Evolutionary conservation across 2,329 filamentous ascomycete species (phyloP).

Genomic region (Exserohilum rostratum): DNA sequence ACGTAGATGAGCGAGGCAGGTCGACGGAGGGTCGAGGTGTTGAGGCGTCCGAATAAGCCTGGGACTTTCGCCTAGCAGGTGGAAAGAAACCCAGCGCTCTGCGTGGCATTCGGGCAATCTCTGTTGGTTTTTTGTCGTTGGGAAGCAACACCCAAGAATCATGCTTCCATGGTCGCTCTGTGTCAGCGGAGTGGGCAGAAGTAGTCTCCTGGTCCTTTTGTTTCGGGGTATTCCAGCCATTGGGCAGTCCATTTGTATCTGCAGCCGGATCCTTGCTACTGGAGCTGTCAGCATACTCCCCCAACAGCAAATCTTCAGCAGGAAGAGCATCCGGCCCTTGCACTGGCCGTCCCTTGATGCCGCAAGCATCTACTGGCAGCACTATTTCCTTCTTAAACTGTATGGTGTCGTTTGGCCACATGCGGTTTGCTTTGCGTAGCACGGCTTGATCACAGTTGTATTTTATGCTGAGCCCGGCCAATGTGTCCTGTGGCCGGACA

Average conservation of each 20-base stretch:
- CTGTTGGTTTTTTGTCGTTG: constrained; percentile 71
- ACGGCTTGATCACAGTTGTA: constrained; percentile 86
- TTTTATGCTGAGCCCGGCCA: constrained; percentile 87
- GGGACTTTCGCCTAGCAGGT: constrained; percentile 84
- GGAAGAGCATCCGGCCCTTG: constrained; percentile 42
- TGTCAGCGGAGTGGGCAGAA: constrained; percentile 44
- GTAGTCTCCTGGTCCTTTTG: constrained; percentile 41
- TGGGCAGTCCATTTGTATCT: constrained; percentile 36
- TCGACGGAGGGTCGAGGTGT: constrained; percentile 73
- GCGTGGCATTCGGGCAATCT: constrained; percentile 84
- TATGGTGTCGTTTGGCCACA: constrained; percentile 93
- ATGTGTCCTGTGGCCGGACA: constrained; percentile 81
- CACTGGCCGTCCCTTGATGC: constrained; percentile 73
- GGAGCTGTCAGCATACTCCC: constrained; percentile 34
- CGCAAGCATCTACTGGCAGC: constrained; percentile 88
- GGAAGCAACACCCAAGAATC: constrained; percentile 88
- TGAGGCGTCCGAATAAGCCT: constrained; percentile 66
- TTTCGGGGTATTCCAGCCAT: constrained; percentile 47
- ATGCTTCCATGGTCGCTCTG: constrained; percentile 77
- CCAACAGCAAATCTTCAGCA: constrained; percentile 48
- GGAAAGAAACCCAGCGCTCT: constrained; percentile 89
- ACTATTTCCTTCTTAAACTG: constrained; percentile 82
- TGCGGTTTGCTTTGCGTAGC: constrained; percentile 84
- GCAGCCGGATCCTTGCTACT: constrained; percentile 20
- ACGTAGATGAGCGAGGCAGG: constrained; percentile 56